Evolutionary conservation across 1,284 basidiomycete genomes (phyloP).

Genomic region (Apiotrichum gracile): DNA sequence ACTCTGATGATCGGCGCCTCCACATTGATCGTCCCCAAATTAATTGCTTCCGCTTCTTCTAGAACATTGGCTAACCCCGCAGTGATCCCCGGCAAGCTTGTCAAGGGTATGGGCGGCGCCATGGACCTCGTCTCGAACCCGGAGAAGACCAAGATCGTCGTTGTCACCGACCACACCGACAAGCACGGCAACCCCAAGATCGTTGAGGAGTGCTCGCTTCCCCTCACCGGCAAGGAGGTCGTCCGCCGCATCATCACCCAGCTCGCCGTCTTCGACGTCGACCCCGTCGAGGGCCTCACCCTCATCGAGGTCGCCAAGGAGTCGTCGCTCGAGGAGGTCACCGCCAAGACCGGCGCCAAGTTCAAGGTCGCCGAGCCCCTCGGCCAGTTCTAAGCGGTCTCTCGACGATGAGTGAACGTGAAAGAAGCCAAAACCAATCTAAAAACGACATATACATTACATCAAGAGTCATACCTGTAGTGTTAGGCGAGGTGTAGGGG

Average conservation of each 20-base stretch:
- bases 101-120: constrained; percentile 88
- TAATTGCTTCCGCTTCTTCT: too few species aligned
- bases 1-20: too few species aligned
- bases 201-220: constrained; percentile 70
- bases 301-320: constrained; percentile 79
- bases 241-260: constrained; percentile 91
- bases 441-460: neutral
- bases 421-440: neutral
- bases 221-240: constrained; percentile 79
- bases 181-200: constrained; percentile 88
- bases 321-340: constrained; percentile 74
- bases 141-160: constrained; percentile 60
- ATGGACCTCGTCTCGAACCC: constrained; percentile 80
- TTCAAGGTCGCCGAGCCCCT: constrained; percentile 54
- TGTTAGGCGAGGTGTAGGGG: neutral
- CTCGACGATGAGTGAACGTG: neutral
- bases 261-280: constrained; percentile 79
- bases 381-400: constrained; percentile 24
- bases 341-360: constrained; percentile 72
- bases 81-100: constrained; percentile 76
- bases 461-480: neutral
- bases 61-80: neutral
- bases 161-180: constrained; percentile 55
- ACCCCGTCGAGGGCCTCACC: constrained; percentile 59
- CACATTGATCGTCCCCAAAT: too few species aligned